Evolutionary conservation across 2,329 filamentous ascomycete species (phyloP).

Genomic region (Chalaropsis ovoidea): DNA sequence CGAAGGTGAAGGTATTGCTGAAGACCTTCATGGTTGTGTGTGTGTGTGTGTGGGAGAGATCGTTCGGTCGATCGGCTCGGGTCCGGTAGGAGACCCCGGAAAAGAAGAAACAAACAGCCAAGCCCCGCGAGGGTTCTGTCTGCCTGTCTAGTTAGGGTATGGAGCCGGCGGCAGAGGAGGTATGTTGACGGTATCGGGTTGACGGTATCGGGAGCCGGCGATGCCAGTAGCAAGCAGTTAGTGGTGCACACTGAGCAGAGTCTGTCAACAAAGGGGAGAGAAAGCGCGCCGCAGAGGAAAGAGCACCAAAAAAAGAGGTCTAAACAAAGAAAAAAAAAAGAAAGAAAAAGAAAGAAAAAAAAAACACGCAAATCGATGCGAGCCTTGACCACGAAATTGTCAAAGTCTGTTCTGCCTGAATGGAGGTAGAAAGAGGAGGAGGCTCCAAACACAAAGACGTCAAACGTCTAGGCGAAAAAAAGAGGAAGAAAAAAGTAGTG

Average conservation of each 20-base stretch:
- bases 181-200: background rate
- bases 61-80: background rate
- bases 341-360: constrained; percentile 17
- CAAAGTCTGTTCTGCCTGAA: too few relatives aligned
- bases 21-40: constrained; percentile 76
- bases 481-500: background rate
- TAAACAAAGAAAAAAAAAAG: background rate
- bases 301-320: too few relatives aligned
- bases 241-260: background rate
- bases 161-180: background rate
- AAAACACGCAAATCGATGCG: background rate
- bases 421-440: background rate
- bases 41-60: constrained; percentile 26
- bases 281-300: too few relatives aligned
- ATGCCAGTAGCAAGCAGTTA: background rate
- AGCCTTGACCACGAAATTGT: too few relatives aligned
- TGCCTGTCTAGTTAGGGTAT: background rate
- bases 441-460: background rate
- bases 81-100: background rate
- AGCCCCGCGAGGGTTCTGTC: background rate
- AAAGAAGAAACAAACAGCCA: background rate
- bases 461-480: background rate
- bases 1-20: constrained; percentile 75
- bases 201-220: background rate
- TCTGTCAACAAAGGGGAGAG: background rate